Conservation (phyloP, 2,329 filamentous ascomycete species). For the Epichloe sylvatica region DNA sequence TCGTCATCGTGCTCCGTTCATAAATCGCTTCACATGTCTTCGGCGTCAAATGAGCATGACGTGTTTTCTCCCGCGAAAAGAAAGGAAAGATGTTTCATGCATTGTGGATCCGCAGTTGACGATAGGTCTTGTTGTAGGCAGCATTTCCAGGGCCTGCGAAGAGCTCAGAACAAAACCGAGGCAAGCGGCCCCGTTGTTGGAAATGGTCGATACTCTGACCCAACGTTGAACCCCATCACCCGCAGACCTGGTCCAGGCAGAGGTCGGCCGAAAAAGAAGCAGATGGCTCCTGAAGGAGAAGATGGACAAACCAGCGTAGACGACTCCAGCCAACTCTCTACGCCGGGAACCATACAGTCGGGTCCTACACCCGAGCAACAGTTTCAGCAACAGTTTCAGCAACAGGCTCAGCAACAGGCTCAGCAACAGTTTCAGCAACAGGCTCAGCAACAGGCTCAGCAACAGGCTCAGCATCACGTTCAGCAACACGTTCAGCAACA, state of each 20-base stretch:
- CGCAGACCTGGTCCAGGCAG: conserved; percentile 44
- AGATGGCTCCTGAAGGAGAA: background rate
- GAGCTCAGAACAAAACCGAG: conserved; percentile 41
- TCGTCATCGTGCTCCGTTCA: background rate
- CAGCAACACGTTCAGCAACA: background rate
- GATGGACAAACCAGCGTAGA: background rate
- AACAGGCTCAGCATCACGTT: background rate
- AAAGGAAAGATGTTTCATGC: background rate
- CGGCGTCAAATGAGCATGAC: background rate
- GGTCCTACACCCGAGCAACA: background rate
- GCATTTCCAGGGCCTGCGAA: conserved; percentile 45
- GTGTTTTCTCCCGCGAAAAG: too few species aligned
- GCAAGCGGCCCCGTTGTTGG: conserved; percentile 21
- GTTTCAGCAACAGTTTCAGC: background rate
- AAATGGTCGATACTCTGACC: conserved; percentile 30
- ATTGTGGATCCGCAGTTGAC: background rate
- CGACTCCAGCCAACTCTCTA: background rate
- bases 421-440: background rate
- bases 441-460: background rate
- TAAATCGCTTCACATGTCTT: background rate
- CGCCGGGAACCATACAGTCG: background rate
- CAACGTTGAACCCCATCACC: conserved; percentile 44
- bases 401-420: background rate
- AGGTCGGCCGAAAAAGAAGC: conserved; percentile 36
- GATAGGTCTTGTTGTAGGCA: conserved; percentile 26